Evolutionary conservation across 495 filamentous ascomycete species (phyloP).

Genomic region (Acidiella bohemica): DNA sequence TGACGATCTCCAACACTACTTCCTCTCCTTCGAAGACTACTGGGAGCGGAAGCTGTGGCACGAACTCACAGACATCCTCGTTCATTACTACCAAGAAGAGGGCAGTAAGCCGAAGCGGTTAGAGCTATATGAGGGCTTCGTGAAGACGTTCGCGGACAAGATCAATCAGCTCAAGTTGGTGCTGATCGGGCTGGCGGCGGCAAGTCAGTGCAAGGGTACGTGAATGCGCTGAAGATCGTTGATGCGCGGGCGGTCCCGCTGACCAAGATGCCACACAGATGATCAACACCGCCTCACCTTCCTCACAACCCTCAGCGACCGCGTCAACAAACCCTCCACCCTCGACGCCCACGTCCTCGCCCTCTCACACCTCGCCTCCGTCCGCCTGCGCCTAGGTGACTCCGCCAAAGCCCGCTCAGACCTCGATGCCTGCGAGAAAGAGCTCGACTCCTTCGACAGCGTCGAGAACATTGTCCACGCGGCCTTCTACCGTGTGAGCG

Average conservation of each 20-base stretch:
- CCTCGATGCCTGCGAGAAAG: conserved; percentile 72
- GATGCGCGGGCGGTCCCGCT: no score
- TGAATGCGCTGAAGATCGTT: no score
- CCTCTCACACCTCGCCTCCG: conserved; percentile 74
- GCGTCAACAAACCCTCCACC: conserved; percentile 81
- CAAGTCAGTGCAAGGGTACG: conserved; percentile 71
- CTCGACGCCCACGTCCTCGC: conserved; percentile 97
- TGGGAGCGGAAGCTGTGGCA: conserved; percentile 99
- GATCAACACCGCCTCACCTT: conserved; percentile 77
- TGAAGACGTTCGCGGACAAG: conserved; percentile 90
- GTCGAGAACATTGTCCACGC: conserved; percentile 96
- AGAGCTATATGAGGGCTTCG: conserved; percentile 82
- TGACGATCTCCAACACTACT: conserved; percentile 70
- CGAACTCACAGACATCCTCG: conserved; percentile 79
- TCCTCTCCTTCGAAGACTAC: conserved; percentile 87
- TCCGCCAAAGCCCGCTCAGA: conserved; percentile 67
- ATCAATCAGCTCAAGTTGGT: conserved; percentile 99
- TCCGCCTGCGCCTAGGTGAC: conserved; percentile 66
- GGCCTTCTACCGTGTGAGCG: conserved; percentile 89
- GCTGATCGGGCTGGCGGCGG: conserved; percentile 70
- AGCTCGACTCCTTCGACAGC: conserved; percentile 82
- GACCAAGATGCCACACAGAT: no score
- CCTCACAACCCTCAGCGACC: conserved; percentile 66
- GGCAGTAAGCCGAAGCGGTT: conserved; percentile 74
- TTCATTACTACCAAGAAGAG: conserved; percentile 76